These are phyloP conservation scores for Solanum dulcamara DNA, from an alignment of 257 asterid species.

Conservation along the genomic window DNA sequence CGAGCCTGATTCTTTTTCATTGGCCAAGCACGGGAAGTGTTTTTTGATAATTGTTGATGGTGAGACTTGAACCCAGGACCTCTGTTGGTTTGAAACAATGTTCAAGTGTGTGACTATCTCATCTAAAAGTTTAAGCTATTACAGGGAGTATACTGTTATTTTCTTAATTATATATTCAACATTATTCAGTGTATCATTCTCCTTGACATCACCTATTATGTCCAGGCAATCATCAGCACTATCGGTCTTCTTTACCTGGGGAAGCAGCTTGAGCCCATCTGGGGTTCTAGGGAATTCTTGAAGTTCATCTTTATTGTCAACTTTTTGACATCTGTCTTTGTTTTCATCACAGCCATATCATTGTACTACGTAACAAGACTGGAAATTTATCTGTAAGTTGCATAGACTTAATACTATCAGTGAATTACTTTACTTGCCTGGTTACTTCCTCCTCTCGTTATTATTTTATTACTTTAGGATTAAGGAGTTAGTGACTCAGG, in stretches of 20 bases:
- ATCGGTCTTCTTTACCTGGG: conserved; percentile 77
- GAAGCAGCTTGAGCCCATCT: conserved; percentile 83
- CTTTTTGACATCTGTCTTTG: conserved; percentile 65
- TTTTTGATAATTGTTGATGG: background rate
- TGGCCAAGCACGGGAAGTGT: background rate
- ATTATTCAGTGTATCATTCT: background rate
- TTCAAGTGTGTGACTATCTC: background rate
- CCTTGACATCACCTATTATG: background rate
- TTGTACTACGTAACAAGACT: conserved; percentile 57
- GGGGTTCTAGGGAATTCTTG: conserved; percentile 87
- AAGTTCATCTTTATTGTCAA: conserved; percentile 79
- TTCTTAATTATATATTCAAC: background rate
- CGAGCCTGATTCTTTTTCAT: background rate
- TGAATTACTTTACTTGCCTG: background rate
- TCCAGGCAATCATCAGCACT: conserved; percentile 64
- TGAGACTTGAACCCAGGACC: background rate
- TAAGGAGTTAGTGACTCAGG: background rate
- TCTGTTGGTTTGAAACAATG: background rate
- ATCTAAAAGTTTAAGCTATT: background rate
- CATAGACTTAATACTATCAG: background rate
- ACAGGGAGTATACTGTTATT: background rate
- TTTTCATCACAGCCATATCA: conserved; percentile 70
- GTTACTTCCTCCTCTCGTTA: background rate
- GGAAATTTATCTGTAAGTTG: conserved; percentile 79
- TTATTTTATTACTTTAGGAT: background rate